Evolutionary conservation across 2,329 filamentous ascomycete species (phyloP).

Genomic region (Apiospora marii): DNA sequence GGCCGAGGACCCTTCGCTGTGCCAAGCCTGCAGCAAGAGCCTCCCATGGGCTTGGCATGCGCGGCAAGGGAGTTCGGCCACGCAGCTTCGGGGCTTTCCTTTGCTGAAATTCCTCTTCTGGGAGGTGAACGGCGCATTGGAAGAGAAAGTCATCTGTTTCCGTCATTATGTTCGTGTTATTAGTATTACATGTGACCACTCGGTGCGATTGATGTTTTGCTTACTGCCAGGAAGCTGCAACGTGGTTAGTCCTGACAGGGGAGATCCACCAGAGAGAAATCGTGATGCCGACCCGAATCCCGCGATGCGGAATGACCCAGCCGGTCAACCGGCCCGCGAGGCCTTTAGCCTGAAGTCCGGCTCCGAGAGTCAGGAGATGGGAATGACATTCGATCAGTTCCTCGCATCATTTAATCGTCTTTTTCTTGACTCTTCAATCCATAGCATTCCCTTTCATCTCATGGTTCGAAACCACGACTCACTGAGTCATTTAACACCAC

Average conservation of each 20-base stretch:
- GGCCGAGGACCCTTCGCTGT: not conserved
- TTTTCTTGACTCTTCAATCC: not conserved
- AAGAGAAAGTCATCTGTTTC: not conserved
- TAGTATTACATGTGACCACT: not conserved
- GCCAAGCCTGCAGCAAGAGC: slow-evolving; percentile 12
- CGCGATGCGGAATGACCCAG: slow-evolving; percentile 15
- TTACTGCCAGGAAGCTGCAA: not conserved
- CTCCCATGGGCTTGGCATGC: not conserved
- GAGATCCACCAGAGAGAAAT: not conserved
- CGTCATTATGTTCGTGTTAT: not conserved
- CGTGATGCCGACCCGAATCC: not conserved
- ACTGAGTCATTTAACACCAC: not conserved
- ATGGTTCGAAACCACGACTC: not conserved
- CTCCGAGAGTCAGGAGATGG: not conserved
- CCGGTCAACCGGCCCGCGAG: slow-evolving; percentile 9
- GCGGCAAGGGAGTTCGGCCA: slow-evolving; percentile 2
- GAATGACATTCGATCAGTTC: not conserved
- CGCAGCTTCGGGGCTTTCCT: not conserved
- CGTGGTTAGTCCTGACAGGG: not conserved
- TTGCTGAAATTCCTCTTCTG: not conserved
- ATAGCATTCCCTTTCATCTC: not conserved
- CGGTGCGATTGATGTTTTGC: not conserved
- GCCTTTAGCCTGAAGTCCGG: slow-evolving; percentile 18
- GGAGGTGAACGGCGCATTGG: not conserved
- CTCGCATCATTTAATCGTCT: not conserved